phyloP scores from a whole-genome alignment of 2,329 filamentous ascomycete genomes.

The Amauroascus niger region DNA sequence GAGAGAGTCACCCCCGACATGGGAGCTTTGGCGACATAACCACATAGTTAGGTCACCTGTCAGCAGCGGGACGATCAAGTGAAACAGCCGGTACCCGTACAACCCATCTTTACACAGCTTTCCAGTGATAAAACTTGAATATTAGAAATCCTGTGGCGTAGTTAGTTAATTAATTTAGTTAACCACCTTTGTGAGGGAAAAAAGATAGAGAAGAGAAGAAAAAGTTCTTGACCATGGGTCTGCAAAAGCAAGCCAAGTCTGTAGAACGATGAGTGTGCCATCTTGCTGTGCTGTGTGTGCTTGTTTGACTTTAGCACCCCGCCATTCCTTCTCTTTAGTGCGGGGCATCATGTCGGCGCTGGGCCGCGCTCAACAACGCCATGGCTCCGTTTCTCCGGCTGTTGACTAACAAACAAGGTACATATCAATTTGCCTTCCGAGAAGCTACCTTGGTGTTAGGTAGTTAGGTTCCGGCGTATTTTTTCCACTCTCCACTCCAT shows the following conservation, averaged over 20 bases:
- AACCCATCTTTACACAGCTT: no score
- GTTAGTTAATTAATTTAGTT: no score
- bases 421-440: no score
- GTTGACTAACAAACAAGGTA: no score
- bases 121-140: no score
- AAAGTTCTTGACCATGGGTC: not conserved
- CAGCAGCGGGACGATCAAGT: not conserved
- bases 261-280: not conserved
- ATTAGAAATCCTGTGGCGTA: no score
- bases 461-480: not conserved
- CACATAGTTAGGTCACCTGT: not conserved
- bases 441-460: no score
- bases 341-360: slow-evolving; percentile 5
- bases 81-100: not conserved
- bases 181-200: no score
- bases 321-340: not conserved
- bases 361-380: not conserved
- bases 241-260: not conserved
- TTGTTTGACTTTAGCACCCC: not conserved
- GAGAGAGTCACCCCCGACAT: no score
- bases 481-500: not conserved
- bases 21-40: no score
- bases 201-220: not conserved
- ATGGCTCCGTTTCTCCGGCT: slow-evolving; percentile 5
- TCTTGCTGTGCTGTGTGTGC: not conserved